Conservation (phyloP, 192 early-diverging fungal species). For the Diversispora epigaea region DNA sequence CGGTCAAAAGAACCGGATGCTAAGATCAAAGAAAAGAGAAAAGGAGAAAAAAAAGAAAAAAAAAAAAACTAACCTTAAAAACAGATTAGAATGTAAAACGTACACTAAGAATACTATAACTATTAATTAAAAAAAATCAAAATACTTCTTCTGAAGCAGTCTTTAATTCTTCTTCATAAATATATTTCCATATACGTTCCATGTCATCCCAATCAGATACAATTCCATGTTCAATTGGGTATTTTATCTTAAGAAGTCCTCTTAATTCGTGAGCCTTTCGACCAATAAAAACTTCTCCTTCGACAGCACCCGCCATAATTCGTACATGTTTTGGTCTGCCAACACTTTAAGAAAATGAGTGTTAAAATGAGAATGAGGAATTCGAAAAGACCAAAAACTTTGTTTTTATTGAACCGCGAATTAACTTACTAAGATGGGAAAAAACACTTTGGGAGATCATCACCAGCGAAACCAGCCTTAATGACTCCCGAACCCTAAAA, state of each 20-base stretch:
- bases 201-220: slow-evolving; percentile 99
- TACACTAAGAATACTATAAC: neutral
- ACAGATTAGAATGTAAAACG: neutral
- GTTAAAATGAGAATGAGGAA: too few relatives aligned
- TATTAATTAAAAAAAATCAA: too few relatives aligned
- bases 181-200: slow-evolving; percentile 97
- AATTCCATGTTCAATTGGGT: slow-evolving; percentile 97
- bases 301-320: slow-evolving; percentile 97
- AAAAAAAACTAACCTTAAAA: neutral
- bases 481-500: slow-evolving; percentile 96
- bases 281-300: slow-evolving; percentile 95
- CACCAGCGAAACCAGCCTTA: slow-evolving; percentile 98
- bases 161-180: slow-evolving; percentile 97
- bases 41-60: neutral
- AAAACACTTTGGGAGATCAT: slow-evolving; percentile 94
- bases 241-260: slow-evolving; percentile 90
- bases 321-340: slow-evolving; percentile 95
- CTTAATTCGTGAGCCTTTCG: slow-evolving; percentile 93
- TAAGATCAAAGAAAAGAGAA: slow-evolving; percentile 32
- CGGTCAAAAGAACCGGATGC: slow-evolving; percentile 97
- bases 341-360: slow-evolving; percentile 53
- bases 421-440: slow-evolving; percentile 84
- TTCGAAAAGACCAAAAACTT: too few relatives aligned
- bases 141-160: slow-evolving; percentile 89
- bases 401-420: neutral